These are phyloP conservation scores for Lasiosphaeriaceae sp. DNA, from an alignment of 495 filamentous ascomycete genomes.

Conservation along the genomic window DNA sequence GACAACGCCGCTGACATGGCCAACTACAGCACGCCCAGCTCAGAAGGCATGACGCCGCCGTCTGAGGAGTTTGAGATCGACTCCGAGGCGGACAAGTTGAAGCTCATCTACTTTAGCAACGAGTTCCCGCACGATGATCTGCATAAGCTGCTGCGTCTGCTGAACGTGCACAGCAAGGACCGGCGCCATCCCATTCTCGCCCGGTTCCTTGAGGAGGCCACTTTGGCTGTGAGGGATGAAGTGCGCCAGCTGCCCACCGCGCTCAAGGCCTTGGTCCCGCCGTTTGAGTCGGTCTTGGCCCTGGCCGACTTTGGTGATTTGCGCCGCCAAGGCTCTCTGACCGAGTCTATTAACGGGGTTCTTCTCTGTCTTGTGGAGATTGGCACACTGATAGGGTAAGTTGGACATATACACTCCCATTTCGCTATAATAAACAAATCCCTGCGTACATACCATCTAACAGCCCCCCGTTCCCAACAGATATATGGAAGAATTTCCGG, in stretches of 20 bases:
- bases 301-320: conserved; percentile 30
- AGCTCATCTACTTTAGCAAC: conserved; percentile 42
- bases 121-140: conserved; percentile 33
- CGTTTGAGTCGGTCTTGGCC: conserved; percentile 35
- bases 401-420: too few species aligned
- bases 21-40: too few species aligned
- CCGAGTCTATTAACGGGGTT: conserved; percentile 35
- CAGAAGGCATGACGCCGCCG: too few species aligned
- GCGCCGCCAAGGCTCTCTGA: conserved; percentile 26
- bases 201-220: conserved; percentile 34
- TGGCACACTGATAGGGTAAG: conserved; percentile 39
- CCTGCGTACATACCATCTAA: background rate
- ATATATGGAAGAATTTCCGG: conserved; percentile 23
- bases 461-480: too few species aligned
- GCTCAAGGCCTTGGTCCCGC: conserved; percentile 27
- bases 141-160: conserved; percentile 34
- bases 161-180: conserved; percentile 41
- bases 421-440: too few species aligned
- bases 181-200: conserved; percentile 29
- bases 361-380: conserved; percentile 36
- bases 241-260: conserved; percentile 12
- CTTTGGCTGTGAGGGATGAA: conserved; percentile 35
- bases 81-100: conserved; percentile 15
- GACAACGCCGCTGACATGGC: too few species aligned
- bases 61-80: too few species aligned